Base-by-base conservation (phyloP, 768 basidiomycete species). In the Rhizopogon sp. region DNA sequence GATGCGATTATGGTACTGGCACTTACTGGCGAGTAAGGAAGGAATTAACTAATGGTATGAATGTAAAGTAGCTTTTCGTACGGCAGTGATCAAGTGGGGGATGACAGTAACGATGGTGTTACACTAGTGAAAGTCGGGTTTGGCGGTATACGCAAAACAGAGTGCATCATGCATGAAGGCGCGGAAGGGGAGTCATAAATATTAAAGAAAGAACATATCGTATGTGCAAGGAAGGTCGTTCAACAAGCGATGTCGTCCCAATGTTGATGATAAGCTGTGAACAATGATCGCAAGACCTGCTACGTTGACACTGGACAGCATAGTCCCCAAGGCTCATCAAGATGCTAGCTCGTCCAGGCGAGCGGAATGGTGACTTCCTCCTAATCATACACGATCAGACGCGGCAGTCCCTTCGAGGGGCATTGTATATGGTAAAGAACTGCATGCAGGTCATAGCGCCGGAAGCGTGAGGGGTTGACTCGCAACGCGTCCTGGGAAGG, bases 381-480 rank as follows among this genome's bases (percentile, higher is more conserved):
- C 13, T 37, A 37, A 11, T 37, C 17, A 10, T 53, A 40, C 44
- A 33, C 4, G 6, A 16, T 61, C 56, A 70, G 22, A 54, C 54
- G 17, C 33, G 50, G 41, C 52, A 57, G 42, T 52, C 44, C 51
- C 56, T 50, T 59, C 61, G 50, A 63, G 44, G 53, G 54, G 69
- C 47, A 55, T 72, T 75, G 56, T 74, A 78, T 39, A 79, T 60
- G 39, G 78, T 70, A 58, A 83, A 75, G 61, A 80, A 79, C 46
- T 70, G 73, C 57, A 81, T 70, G 62, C 79, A 81, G 0, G 79
- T 77, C 65, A 84, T 74, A 53, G 75, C 64, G 68, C 53, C 58
- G 49, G 58, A 63, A 43, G 60, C 20, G 44, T 56, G 63, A 46
- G 62, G 56, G 14, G 60, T 46, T 16, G 64, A 42, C 28, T 60